Evolutionary conservation across 768 basidiomycete genomes (phyloP), one percentile per base, ranked within the genome.

Genomic region (Coprinellus micaceus): DNA sequence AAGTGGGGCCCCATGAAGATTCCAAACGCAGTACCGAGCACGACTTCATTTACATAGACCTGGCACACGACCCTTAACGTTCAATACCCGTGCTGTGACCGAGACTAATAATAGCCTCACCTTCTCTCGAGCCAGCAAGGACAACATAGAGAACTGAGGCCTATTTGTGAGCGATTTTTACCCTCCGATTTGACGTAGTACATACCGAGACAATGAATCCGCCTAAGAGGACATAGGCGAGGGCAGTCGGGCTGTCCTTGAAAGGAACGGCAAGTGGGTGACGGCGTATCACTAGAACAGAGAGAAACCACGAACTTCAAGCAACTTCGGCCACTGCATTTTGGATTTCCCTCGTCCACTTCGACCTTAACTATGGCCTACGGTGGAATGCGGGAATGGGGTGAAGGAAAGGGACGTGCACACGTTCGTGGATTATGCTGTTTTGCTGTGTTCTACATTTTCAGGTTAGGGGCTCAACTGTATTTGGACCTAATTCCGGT

Each of bases 1-100:
- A 77, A 82, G 57, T 91, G 77, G 4, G 92, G 94, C 2, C 93
- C 90, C 52, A 89, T 80, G 47, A 83, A 58, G 43, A 84, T 69
- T 4, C 82, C 82, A 56, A 85, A 86, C 0, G 78, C 77, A 0
- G 94, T 95, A 1, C 93, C 94, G 24, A 97, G 84, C 28, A 95
- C 86, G 33, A 96, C 94, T 76, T 99, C 96, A 62, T 94, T 97
- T 60, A 97, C 82, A 65, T 88, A 97, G 4, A 96, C 64, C 83
- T 91, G 50, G 15, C 24, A 47, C 3, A 22, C 15, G 24, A 33
- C 48, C 30, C 19, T 56, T 17, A 48, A 51, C 19, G n/a, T n/a
- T 36, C 13, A 40, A 21, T 4, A 21, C 17, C 9, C 4, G 17
- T 24, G 39, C 22, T 45, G 12, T n/a, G 22, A 54, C 4, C n/a